phyloP scores from a whole-genome alignment of 192 early-diverging fungal species.

The Mycoemilia scoparia region DNA sequence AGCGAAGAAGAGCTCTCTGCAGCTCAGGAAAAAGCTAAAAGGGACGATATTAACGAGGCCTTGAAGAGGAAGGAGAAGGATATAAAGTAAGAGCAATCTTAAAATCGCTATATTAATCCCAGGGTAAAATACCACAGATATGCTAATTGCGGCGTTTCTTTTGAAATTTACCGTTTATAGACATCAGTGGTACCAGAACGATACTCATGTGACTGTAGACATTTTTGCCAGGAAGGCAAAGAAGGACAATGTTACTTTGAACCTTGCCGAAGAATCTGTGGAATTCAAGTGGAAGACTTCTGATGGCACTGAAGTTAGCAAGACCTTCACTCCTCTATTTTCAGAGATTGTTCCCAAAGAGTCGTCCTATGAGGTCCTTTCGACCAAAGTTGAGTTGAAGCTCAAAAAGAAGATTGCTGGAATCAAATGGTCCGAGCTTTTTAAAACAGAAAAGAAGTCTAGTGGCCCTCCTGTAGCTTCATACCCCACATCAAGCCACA shows the following conservation, averaged over 20 bases:
- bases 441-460: conserved; percentile 27
- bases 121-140: neutral
- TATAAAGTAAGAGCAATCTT: conserved; percentile 18
- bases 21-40: conserved; percentile 35
- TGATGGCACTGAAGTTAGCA: conserved; percentile 64
- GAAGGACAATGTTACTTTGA: conserved; percentile 47
- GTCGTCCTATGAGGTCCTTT: conserved; percentile 56
- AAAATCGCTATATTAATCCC: conserved; percentile 4
- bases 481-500: conserved; percentile 32
- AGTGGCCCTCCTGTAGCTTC: conserved; percentile 13
- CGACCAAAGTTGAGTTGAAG: conserved; percentile 88
- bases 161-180: conserved; percentile 25
- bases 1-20: conserved; percentile 32
- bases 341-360: conserved; percentile 55
- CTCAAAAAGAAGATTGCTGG: conserved; percentile 65
- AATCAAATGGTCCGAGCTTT: conserved; percentile 65
- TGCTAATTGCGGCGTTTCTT: neutral
- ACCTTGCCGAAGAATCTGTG: conserved; percentile 39
- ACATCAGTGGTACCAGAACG: conserved; percentile 98
- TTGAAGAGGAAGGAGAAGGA: conserved; percentile 20
- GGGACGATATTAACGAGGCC: conserved; percentile 17
- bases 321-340: conserved; percentile 82
- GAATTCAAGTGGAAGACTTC: conserved; percentile 72
- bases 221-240: conserved; percentile 83
- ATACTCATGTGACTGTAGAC: conserved; percentile 63